A percentile compares a stretch with the other conserved stretches of the same genome.
Evolutionary conservation across 345 rosid species (phyloP).

Genomic region (Populus euphratica): DNA sequence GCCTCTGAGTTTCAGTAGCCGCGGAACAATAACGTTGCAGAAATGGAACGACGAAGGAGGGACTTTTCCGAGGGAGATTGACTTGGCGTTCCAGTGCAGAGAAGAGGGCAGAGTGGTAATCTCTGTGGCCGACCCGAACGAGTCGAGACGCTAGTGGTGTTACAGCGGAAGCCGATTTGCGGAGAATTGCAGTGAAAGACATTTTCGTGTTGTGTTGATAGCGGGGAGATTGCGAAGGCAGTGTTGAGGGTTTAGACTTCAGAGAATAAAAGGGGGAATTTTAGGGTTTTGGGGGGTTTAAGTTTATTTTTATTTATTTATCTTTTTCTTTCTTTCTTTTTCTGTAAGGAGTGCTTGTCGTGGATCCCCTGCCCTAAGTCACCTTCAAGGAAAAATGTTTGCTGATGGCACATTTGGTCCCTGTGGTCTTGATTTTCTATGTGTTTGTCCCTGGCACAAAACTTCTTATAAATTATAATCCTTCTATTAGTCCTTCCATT

Average conservation of each 20-base stretch:
- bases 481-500: too few relatives aligned
- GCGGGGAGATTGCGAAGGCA: not conserved
- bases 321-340: too few relatives aligned
- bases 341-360: too few relatives aligned
- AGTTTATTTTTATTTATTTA: too few relatives aligned
- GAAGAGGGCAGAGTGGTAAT: slow-evolving; percentile 24
- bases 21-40: slow-evolving; percentile 31
- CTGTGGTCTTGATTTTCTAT: too few relatives aligned
- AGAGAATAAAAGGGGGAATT: not conserved
- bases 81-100: slow-evolving; percentile 20
- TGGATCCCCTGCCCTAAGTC: too few relatives aligned
- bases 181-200: slow-evolving; percentile 43
- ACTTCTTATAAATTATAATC: too few relatives aligned
- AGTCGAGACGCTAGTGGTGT: slow-evolving; percentile 41
- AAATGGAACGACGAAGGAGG: slow-evolving; percentile 15
- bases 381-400: too few relatives aligned
- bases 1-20: slow-evolving; percentile 28
- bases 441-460: too few relatives aligned
- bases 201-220: slow-evolving; percentile 18
- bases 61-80: slow-evolving; percentile 13
- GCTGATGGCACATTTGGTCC: too few relatives aligned
- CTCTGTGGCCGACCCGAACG: slow-evolving; percentile 29
- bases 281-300: slow-evolving; percentile 7
- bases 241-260: not conserved
- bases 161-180: slow-evolving; percentile 42